These are phyloP conservation scores for Rhodomyrtus psidioides DNA, from an alignment of 441 rosid species.

Conservation along the genomic window DNA sequence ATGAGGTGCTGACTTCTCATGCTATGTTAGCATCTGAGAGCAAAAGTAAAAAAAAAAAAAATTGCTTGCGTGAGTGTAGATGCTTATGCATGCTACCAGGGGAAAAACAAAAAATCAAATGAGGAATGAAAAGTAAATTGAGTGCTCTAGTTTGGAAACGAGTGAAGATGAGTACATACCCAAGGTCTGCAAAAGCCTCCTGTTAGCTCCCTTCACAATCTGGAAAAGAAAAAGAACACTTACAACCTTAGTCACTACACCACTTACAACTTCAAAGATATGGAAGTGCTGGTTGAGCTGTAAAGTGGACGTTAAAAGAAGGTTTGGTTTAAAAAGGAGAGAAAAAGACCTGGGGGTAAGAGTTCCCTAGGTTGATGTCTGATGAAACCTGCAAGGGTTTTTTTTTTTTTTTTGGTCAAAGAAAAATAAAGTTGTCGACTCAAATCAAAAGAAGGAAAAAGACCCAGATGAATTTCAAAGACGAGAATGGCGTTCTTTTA, in stretches of 20 bases:
- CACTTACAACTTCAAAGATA: background rate
- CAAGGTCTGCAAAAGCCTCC: conserved; percentile 15
- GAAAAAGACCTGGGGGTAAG: background rate
- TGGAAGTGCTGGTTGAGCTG: background rate
- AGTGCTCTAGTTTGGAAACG: background rate
- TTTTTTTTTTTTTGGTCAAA: background rate
- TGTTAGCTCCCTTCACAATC: conserved; percentile 19
- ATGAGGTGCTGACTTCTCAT: background rate
- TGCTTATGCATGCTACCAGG: background rate
- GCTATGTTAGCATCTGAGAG: background rate
- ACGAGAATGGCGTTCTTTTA: background rate
- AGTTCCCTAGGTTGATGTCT: conserved; percentile 6
- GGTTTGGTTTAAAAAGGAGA: background rate
- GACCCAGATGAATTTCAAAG: background rate
- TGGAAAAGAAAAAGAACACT: background rate
- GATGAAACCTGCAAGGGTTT: conserved; percentile 22
- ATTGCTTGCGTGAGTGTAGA: background rate
- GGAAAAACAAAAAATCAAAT: background rate
- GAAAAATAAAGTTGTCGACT: background rate
- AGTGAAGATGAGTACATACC: conserved; percentile 4
- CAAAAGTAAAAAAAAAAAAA: background rate
- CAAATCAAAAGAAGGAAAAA: background rate
- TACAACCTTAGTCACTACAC: no score
- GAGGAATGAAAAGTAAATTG: background rate
- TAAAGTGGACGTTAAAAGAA: background rate